phyloP scores from a whole-genome alignment of 2,329 filamentous ascomycete genomes.

The Fusarium luffae region DNA sequence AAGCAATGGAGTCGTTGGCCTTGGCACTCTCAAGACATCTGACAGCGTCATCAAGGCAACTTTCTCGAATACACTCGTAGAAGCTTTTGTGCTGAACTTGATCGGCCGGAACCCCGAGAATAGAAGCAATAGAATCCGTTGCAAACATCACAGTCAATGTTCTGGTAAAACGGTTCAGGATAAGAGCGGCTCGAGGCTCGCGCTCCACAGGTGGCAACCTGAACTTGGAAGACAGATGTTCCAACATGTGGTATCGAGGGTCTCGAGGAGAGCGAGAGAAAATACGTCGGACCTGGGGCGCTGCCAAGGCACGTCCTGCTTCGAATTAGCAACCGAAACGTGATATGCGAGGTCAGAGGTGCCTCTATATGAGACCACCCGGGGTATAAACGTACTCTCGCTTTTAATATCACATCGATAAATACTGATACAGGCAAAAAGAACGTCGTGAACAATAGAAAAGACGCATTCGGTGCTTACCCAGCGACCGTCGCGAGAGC shows the following conservation, averaged over 20 bases:
- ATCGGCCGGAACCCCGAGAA: slow-evolving; percentile 77
- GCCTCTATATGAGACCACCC: neutral
- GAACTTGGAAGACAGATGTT: slow-evolving; percentile 86
- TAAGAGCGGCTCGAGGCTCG: slow-evolving; percentile 84
- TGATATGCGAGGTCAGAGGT: neutral
- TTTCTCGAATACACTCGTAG: slow-evolving; percentile 86
- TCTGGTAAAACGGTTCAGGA: slow-evolving; percentile 86
- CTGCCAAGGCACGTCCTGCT: slow-evolving; percentile 79
- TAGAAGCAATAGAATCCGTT: slow-evolving; percentile 78
- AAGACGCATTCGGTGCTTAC: slow-evolving; percentile 89
- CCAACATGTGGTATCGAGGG: slow-evolving; percentile 89
- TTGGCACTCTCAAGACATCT: slow-evolving; percentile 86
- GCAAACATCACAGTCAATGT: slow-evolving; percentile 89
- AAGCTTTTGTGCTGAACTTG: slow-evolving; percentile 82
- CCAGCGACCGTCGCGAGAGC: slow-evolving; percentile 75
- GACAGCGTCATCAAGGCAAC: slow-evolving; percentile 80
- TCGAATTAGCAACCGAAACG: slow-evolving; percentile 17
- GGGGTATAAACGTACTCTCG: slow-evolving; percentile 69
- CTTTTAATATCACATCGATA: slow-evolving; percentile 76
- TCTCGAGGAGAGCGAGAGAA: slow-evolving; percentile 86
- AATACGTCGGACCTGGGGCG: slow-evolving; percentile 79
- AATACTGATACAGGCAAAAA: slow-evolving; percentile 85
- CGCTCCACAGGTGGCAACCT: slow-evolving; percentile 70
- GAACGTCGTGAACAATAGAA: slow-evolving; percentile 86
- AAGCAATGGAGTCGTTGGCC: slow-evolving; percentile 90